Evolutionary conservation across 1,284 basidiomycete species (phyloP).

Genomic region (Anthracocystis walkeri): DNA sequence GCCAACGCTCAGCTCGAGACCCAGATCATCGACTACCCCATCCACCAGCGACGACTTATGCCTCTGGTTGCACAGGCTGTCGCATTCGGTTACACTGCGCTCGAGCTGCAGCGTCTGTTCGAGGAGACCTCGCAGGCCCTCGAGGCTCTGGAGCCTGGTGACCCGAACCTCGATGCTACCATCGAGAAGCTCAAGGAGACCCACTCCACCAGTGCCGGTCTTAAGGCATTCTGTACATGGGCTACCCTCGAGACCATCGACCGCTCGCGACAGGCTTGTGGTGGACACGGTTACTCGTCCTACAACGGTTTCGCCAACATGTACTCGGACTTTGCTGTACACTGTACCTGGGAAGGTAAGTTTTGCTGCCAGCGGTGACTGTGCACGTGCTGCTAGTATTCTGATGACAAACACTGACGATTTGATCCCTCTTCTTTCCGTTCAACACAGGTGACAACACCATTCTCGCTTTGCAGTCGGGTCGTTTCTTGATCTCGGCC

Average conservation of each 20-base stretch:
- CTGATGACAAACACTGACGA: background rate
- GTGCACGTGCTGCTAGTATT: background rate
- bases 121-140: constrained; percentile 72
- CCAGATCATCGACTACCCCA: constrained; percentile 75
- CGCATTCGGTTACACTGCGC: constrained; percentile 74
- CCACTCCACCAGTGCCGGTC: constrained; percentile 74
- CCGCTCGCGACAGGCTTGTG: constrained; percentile 74
- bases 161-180: constrained; percentile 64
- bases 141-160: constrained; percentile 73
- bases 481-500: constrained; percentile 72
- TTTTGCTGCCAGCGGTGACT: background rate
- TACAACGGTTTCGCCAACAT: constrained; percentile 74
- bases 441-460: constrained; percentile 71
- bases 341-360: constrained; percentile 72
- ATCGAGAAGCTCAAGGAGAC: constrained; percentile 75
- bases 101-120: constrained; percentile 70
- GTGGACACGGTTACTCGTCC: constrained; percentile 75
- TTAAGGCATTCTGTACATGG: constrained; percentile 77
- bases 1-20: constrained; percentile 71
- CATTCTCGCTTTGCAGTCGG: constrained; percentile 73
- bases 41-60: constrained; percentile 75
- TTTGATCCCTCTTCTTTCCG: background rate
- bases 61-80: constrained; percentile 74
- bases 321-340: constrained; percentile 72
- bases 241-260: constrained; percentile 74